phyloP scores from a whole-genome alignment of 2,329 filamentous ascomycete species.

The Diaporthe citrichinensis region DNA sequence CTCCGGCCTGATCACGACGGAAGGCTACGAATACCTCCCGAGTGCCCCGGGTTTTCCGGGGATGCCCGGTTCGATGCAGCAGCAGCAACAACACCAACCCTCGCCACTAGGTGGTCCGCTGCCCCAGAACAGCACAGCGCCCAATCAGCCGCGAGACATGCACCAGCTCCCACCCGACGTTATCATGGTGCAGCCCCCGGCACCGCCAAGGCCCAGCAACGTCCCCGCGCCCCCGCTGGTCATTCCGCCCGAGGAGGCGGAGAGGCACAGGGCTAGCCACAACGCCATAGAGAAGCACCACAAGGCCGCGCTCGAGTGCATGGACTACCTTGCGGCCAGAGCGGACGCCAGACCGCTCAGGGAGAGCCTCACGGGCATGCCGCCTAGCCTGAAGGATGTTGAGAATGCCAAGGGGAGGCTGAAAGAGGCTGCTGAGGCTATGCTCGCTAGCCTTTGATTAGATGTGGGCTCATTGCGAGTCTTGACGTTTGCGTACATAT shows the following conservation, averaged over 20 bases:
- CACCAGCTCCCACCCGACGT: background rate
- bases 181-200: conserved; percentile 5
- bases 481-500: background rate
- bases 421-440: conserved; percentile 28
- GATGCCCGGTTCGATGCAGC: too few species aligned
- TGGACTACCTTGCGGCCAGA: conserved; percentile 31
- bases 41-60: background rate
- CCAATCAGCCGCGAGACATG: background rate
- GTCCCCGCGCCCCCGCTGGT: conserved; percentile 26
- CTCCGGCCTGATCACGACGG: conserved; percentile 11
- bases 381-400: conserved; percentile 36
- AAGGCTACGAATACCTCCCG: conserved; percentile 36
- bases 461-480: too few species aligned
- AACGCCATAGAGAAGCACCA: conserved; percentile 1
- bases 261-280: conserved; percentile 3
- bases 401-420: conserved; percentile 28
- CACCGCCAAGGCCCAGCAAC: background rate
- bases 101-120: background rate
- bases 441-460: conserved; percentile 5
- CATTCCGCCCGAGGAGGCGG: conserved; percentile 27
- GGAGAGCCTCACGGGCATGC: conserved; percentile 36
- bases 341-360: conserved; percentile 2
- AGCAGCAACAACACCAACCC: background rate
- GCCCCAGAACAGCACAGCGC: background rate
- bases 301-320: conserved; percentile 25